Percentiles rank a stretch among this genome's conserved stretches.
These are phyloP conservation scores for Polymyxa betae DNA, from an alignment of 208 protist species.

Conservation along the genomic window DNA sequence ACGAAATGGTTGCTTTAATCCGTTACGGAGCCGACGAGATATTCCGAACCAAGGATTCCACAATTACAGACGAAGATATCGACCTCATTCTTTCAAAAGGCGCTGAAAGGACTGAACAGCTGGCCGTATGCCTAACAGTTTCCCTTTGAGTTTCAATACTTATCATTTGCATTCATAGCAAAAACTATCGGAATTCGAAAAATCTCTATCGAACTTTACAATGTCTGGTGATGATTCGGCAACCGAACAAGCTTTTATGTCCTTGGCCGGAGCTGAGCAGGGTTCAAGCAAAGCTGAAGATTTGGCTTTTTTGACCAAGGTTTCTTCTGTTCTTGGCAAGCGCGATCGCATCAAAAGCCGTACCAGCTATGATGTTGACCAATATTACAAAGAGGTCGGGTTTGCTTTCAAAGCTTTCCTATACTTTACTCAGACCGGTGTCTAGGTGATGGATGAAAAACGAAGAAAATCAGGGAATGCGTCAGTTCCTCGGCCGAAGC, in stretches of 20 bases:
- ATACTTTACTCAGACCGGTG: too few species aligned
- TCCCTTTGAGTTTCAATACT: not conserved
- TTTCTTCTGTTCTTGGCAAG: slow-evolving; percentile 57
- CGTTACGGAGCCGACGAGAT: slow-evolving; percentile 95
- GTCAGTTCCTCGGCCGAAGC: slow-evolving; percentile 19
- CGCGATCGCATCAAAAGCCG: slow-evolving; percentile 40
- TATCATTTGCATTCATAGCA: not conserved
- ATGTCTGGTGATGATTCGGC: not conserved
- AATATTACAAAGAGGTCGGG: slow-evolving; percentile 52
- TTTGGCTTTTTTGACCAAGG: slow-evolving; percentile 41
- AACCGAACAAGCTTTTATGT: not conserved
- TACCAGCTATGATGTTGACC: slow-evolving; percentile 42
- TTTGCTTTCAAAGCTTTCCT: too few species aligned
- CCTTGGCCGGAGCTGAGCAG: not conserved
- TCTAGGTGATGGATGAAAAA: not conserved
- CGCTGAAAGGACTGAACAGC: slow-evolving; percentile 80
- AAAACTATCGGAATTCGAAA: not conserved
- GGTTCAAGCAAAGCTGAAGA: not conserved
- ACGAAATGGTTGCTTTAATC: slow-evolving; percentile 95
- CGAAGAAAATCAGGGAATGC: slow-evolving; percentile 64
- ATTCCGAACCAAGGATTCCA: slow-evolving; percentile 75
- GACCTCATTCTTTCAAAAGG: slow-evolving; percentile 89
- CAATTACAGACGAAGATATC: slow-evolving; percentile 90
- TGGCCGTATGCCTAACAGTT: slow-evolving; percentile 67
- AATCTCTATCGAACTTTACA: not conserved